Evolutionary conservation across 495 filamentous ascomycete species (phyloP).

Genomic region (Monascus purpureus): DNA sequence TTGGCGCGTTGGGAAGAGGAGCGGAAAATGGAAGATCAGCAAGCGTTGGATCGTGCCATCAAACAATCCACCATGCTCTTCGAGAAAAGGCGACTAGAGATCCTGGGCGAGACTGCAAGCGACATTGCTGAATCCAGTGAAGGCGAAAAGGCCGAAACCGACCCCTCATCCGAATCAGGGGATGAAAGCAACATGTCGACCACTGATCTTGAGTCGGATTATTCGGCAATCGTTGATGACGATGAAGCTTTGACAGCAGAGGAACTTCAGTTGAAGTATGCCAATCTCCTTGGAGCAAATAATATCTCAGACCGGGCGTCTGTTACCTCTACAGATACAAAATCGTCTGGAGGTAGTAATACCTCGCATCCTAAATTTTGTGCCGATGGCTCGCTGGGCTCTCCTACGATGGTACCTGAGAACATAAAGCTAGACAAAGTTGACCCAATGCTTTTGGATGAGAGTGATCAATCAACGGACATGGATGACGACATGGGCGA

Average conservation of each 20-base stretch:
- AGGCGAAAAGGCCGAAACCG: constrained; percentile 33
- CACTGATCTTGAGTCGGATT: constrained; percentile 28
- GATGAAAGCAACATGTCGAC: constrained; percentile 62
- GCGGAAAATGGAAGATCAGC: constrained; percentile 66
- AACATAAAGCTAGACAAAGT: constrained; percentile 47
- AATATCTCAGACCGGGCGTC: constrained; percentile 14
- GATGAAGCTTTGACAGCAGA: constrained; percentile 70
- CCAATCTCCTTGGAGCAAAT: constrained; percentile 37
- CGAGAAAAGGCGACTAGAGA: constrained; percentile 41
- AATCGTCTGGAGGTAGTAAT: constrained; percentile 6
- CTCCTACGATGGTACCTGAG: constrained; percentile 11
- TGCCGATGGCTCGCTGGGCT: constrained; percentile 12
- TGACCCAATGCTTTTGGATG: constrained; percentile 51
- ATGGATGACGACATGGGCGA: constrained; percentile 80
- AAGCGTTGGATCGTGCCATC: constrained; percentile 70
- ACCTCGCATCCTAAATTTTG: constrained; percentile 9
- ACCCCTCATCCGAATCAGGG: constrained; percentile 22
- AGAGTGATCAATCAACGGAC: constrained; percentile 70
- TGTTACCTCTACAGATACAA: constrained; percentile 10
- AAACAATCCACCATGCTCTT: constrained; percentile 47
- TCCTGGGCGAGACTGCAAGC: constrained; percentile 28
- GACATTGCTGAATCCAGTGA: constrained; percentile 30
- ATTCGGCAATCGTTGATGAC: constrained; percentile 36
- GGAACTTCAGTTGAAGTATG: constrained; percentile 67
- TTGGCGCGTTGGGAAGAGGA: constrained; percentile 72